Evolutionary conservation across 495 filamentous ascomycete genomes (phyloP), one percentile per base, ranked within the genome.

Genomic region (Lophium mytilinum): DNA sequence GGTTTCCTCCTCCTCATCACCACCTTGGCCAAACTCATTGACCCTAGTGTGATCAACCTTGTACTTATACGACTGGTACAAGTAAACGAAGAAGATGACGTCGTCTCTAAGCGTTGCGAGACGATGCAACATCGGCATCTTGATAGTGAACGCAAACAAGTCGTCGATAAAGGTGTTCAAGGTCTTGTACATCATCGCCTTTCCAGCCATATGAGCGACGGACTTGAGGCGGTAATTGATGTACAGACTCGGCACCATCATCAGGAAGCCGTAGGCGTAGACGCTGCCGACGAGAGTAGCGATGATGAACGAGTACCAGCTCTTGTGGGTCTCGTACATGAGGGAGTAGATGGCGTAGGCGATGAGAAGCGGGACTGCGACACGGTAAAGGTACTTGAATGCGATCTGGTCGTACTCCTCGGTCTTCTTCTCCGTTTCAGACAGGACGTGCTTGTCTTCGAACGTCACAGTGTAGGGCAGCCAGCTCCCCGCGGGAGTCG

Each of bases 171-270:
- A 89, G 21, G 84, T 88, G 70, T 88, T 88, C 17, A 98, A 75
- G 72, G 96, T 93, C 73, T 98, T 98, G 76, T 97, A 98, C 61
- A 83, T 90, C 91, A 98, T 90, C 8, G 93, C 90, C 69, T 88
- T 89, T 37, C 78, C 87, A 3, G 94, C 93, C 93, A 98, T 96
- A 73, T 98, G 93, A 34, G 93, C 93, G 40, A 98, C 90, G 58
- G 83, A 88, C 82, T 97, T 93, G 61, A 98, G 80, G 8, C 92
- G 81, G 75, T 98, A 98, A 77, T 98, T 98, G 82, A 98, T 98
- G 71, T 97, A 98, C 53, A 98, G 76, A 56, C 82, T 86, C 30
- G 93, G 93, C 15, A 98, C 89, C 93, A 98, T 97, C 94, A 98
- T 97, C 57, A 98, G 72, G 76, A 98, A 98, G 8, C 93, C 93